Evolutionary conservation across 169 alveolate genomes (phyloP), one percentile per base, ranked within the genome.

Genomic region (Plasmodium coatneyi): DNA sequence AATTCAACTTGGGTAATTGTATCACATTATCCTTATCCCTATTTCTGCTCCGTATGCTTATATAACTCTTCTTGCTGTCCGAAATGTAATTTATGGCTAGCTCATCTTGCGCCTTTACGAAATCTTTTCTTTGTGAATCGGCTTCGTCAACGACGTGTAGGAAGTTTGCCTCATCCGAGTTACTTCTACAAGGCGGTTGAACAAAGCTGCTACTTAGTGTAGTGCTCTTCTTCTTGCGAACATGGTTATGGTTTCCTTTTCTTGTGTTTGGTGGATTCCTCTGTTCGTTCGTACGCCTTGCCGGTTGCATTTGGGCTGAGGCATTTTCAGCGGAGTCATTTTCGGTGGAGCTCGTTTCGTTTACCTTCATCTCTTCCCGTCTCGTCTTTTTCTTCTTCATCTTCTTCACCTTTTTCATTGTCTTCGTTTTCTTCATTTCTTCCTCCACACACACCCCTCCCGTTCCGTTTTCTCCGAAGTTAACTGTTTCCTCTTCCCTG

Each of bases 1-100:
- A 72, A 72, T 84, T 84, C 32, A 84, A 49, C 39, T 84, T 84
- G 56, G 92, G 92, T 10, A 84, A 43, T 84, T 71, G 74, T 43
- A 84, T 84, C 25, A 84, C 36, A 25, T 74, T 36, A 22, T 25
- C 78, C 79, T 74, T 84, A 72, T 46, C 54, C 34, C 56, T 32
- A 43, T 84, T 84, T 49, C 36, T 71, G 78, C 83, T 74, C 39
- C 83, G 54, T 30, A 84, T 84, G 12, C 83, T 84, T 25, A 84
- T 49, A 84, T 72, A 84, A 46, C 41, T 84, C 56, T 84, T 84
- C 22, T 84, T 72, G 25, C 60, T 30, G 56, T 84, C 84, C 1
- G 56, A 71, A 72, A 52, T 84, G 79, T 84, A 71, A 66, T 83
- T 66, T 83, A 66, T 32, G 4, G 6, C 52, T 49, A 83, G 7